Base-by-base conservation (phyloP, 768 basidiomycete genomes). In the Fistulinella prunicolor region DNA sequence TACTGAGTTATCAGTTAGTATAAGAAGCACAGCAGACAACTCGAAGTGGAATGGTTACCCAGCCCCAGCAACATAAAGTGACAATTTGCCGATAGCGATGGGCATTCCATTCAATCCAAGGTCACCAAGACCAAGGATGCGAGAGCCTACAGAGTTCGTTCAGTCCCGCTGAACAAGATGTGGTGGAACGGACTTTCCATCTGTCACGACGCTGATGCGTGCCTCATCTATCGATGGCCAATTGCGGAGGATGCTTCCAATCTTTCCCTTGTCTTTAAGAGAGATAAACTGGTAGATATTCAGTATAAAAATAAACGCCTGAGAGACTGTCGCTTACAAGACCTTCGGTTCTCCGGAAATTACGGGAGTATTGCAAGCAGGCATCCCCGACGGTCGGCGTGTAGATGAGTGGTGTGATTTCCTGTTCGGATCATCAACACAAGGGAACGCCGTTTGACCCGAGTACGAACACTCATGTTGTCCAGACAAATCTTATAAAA, bases 341-440 rank as follows among this genome's bases (percentile, higher is more conserved):
- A 36, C 88, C 88, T 62, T 90, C 87, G 0, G 87, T 81, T 34
- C 78, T 75, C 54, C 86, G 74, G 63, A 83, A 90, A 54, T 84
- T 90, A 51, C 85, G 81, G 19, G 85, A 87, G 70, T 81, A 93
- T 59, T 89, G 85, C 55, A 89, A 64, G 62, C 91, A 94, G 3
- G 92, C 93, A 58, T 94, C 90, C 21, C 93, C 93, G 23, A 95
- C 91, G 13, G 89, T 91, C 0, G 93, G 93, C 0, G 93, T 95
- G 65, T 94, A 95, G 46, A 95, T 90, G 36, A 94, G 76, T 13
- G 93, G 92, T 12, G 76, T 78, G 45, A 82, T 69, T 62, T 79
- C 80, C 74, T 78, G 55, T 5, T 14, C 19, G n/a, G 23, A 38
- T 24, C 6, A 4, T 56, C 5, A 35, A 28, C 22, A 28, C 13